Base-by-base conservation (phyloP, 164 flowering plant species). In the Kingdonia uniflora region DNA sequence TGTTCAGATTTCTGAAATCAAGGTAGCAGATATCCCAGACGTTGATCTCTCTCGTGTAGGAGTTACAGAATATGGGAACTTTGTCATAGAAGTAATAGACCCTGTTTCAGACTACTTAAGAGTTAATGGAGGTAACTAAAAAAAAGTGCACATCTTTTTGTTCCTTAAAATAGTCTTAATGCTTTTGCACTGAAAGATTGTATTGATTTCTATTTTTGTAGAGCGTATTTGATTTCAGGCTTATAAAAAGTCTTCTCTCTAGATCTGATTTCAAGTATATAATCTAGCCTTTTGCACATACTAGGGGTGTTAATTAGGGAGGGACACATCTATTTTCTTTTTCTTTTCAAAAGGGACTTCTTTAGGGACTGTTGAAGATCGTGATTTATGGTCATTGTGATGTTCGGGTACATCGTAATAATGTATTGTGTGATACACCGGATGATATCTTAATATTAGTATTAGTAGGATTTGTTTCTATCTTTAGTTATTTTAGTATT, bases 71-170 rank as follows among this genome's bases (percentile, higher is more conserved):
- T 84, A 56, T 72, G 95, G 97, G 38, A 77, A 71, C 57, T 94
- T 88, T 63, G 71, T 61, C 44, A 95, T 92, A 39, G 96, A 92
- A 73, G 96, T 94, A 11, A 63, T 94, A 51, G 95, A 94, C 58
- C 92, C 99, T 22, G 97, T 88, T 67, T 79, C 95, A 54, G 99
- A 94, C 57, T 88, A 86, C 60, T 64, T 88, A n/a, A 82, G 95
- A 88, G 65, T 75, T 92, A 37, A 69, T 92, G 97, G 87, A 92
- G 87, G 96, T 87, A 50, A 55, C 56, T 24, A 58, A 22, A 19
- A 46, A 44, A 37, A 58, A 52, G 33, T 19, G 17, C 38, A 42
- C 17, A 19, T 37, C 20, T 35, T 42, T 42, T 20, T 44, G 1
- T 5, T 19, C 14, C 6, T 33, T 47, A 12, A 21, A 6, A 24